Percentiles rank a stretch among this genome's conserved stretches.
These are phyloP conservation scores for Peltaster fructicola DNA, from an alignment of 2,329 filamentous ascomycete species.

Conservation along the genomic window DNA sequence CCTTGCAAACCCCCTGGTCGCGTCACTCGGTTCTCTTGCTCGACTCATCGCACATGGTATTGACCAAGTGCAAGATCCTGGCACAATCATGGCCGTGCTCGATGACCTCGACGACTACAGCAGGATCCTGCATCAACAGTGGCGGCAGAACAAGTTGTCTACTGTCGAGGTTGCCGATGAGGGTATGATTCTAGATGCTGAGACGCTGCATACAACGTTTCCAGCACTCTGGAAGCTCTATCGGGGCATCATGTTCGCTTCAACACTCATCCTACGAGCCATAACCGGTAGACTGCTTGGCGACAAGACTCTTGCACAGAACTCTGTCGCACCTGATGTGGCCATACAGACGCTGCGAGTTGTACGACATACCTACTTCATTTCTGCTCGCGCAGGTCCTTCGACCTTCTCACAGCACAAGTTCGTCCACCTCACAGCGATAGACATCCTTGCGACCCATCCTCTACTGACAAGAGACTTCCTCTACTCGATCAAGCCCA, in stretches of 20 bases:
- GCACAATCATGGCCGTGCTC: slow-evolving; percentile 34
- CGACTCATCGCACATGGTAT: slow-evolving; percentile 47
- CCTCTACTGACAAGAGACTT: slow-evolving; percentile 48
- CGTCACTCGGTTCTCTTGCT: slow-evolving; percentile 50
- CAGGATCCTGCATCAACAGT: slow-evolving; percentile 47
- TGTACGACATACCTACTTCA: slow-evolving; percentile 64
- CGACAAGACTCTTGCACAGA: slow-evolving; percentile 36
- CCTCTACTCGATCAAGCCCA: slow-evolving; percentile 43
- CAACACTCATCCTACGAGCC: slow-evolving; percentile 57
- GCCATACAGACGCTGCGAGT: slow-evolving; percentile 55
- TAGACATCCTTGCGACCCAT: slow-evolving; percentile 65
- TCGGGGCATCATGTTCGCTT: slow-evolving; percentile 56
- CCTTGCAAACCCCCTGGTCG: slow-evolving; percentile 42
- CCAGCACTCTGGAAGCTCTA: slow-evolving; percentile 59
- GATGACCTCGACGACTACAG: slow-evolving; percentile 53
- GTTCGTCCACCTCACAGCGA: slow-evolving; percentile 65
- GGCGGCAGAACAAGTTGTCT: slow-evolving; percentile 58
- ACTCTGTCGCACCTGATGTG: slow-evolving; percentile 44
- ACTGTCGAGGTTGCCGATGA: slow-evolving; percentile 55
- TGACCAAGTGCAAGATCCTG: slow-evolving; percentile 35
- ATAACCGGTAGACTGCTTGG: slow-evolving; percentile 48
- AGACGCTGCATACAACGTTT: slow-evolving; percentile 46
- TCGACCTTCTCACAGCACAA: slow-evolving; percentile 66
- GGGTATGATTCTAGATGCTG: slow-evolving; percentile 40
- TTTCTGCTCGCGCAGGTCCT: slow-evolving; percentile 56